These are phyloP conservation scores for Phytophthora ramorum DNA, from an alignment of 352 stramenopile species.

Conservation along the genomic window DNA sequence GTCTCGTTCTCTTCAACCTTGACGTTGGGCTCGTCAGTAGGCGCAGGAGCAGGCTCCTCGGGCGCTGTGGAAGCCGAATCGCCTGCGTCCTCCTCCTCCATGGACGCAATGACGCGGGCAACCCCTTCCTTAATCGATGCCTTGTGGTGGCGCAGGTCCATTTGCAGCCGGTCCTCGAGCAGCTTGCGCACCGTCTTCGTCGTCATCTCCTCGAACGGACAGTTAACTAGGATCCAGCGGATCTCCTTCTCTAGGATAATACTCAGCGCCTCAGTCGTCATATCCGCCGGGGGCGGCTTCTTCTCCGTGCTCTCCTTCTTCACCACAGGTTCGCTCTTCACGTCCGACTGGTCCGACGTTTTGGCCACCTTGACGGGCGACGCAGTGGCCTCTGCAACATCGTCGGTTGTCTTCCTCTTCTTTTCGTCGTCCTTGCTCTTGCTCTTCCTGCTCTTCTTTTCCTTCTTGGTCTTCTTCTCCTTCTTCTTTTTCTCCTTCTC, in stretches of 20 bases:
- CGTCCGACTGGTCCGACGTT: conserved; percentile 40
- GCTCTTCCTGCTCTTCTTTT: conserved; percentile 47
- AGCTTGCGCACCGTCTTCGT: conserved; percentile 83
- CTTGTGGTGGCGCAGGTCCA: conserved; percentile 81
- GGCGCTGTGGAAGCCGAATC: conserved; percentile 26
- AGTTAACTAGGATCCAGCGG: conserved; percentile 79
- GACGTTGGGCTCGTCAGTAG: conserved; percentile 23
- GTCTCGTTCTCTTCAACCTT: conserved; percentile 24
- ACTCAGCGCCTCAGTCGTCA: conserved; percentile 54
- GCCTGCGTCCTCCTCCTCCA: conserved; percentile 59
- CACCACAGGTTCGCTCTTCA: conserved; percentile 39
- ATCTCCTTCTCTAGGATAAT: conserved; percentile 81
- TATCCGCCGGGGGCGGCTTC: conserved; percentile 31
- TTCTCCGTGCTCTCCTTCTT: conserved; percentile 24
- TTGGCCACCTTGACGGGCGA: conserved; percentile 54
- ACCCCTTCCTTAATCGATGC: conserved; percentile 80
- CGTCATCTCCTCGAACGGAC: conserved; percentile 84
- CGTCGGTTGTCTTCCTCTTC: conserved; percentile 48
- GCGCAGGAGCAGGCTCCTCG: conserved; percentile 16
- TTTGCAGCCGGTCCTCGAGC: conserved; percentile 70
- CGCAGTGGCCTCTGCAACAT: conserved; percentile 24
- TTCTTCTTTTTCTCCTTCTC: conserved; percentile 29
- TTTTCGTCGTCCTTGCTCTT: conserved; percentile 48
- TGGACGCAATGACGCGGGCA: conserved; percentile 73
- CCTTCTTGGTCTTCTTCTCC: conserved; percentile 31